Evolutionary conservation across 2,329 filamentous ascomycete genomes (phyloP), one percentile per base, ranked within the genome.

Genomic region (Fusarium sp.): DNA sequence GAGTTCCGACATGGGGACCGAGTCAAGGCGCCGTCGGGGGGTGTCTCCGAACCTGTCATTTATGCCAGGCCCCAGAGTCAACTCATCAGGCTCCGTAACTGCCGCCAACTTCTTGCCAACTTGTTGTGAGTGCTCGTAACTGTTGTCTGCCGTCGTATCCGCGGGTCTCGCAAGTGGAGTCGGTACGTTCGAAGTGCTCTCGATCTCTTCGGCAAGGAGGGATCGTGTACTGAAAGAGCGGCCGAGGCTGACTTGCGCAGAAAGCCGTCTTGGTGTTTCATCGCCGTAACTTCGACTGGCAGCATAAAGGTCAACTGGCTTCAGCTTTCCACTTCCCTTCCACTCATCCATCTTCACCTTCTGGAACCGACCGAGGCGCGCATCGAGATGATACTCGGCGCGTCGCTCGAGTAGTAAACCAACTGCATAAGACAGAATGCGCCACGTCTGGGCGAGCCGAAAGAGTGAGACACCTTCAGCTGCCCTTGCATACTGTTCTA

Each of bases 371-470:
- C 80, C 79, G 36, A 86, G 78, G 1, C 89, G 83, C 23, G 78
- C 73, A 54, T 89, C 82, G 0, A 88, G 81, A 71, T 91, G 89
- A 64, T 88, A 89, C 44, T 88, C 84, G 1, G 86, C 88, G 30
- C 89, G 83, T 31, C 85, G 82, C 15, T 80, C 80, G 2, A 91
- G 81, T 1, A 91, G 80, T 12, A 90, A 77, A 18, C 82, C 79
- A 69, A 89, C 85, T 10, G 86, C 86, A 72, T 87, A 90, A 0
- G 86, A 85, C 18, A 91, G 74, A 12, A 91, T 83, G 31, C 88
- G 85, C 89, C 89, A 91, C 1, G 88, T 90, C 74, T 91, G 89
- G 6, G 89, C 88, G 0, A 91, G 81, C 1, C 89, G 84, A 73
- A 88, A 91, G 50, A 88, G 82, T 34, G 84, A 85, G 18, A 86